Base-by-base conservation (phyloP, 2,329 filamentous ascomycete species). In the Ascomycota sp. region DNA sequence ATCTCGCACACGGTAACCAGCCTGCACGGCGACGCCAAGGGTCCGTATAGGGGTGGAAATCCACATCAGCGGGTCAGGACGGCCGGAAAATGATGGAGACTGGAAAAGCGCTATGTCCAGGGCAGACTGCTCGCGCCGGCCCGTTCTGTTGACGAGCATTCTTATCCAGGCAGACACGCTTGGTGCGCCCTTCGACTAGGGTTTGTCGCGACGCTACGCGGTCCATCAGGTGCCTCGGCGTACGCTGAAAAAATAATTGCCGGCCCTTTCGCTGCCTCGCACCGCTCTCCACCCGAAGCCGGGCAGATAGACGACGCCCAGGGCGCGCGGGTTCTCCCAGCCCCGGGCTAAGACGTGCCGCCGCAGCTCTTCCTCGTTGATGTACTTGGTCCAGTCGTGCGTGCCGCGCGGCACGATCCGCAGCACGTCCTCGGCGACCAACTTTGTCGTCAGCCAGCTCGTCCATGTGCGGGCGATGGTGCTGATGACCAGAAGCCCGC, bases 181-280 rank as follows among this genome's bases (percentile, higher is more conserved):
- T n/a, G n/a, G n/a, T n/a, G n/a, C n/a, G n/a, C n/a, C n/a, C n/a
- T n/a, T n/a, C n/a, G n/a, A n/a, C n/a, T n/a, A n/a, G n/a, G n/a
- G n/a, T n/a, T n/a, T n/a, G n/a, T n/a, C n/a, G n/a, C n/a, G n/a
- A n/a, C n/a, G n/a, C n/a, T n/a, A n/a, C n/a, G n/a, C n/a, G n/a
- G n/a, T n/a, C n/a, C n/a, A n/a, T n/a, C n/a, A n/a, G n/a, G n/a
- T n/a, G n/a, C n/a, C n/a, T n/a, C n/a, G 57, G 55, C 74, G 69
- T 30, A 92, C 73, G 7, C 70, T 89, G 52, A 93, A 92, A 54
- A 98, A 95, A 57, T 95, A 98, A 53, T 98, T 98, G 8, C 86
- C 86, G 47, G 81, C 71, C 47, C 70, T 72, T 58, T 95, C 86
- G 45, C 82, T 78, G 3, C 81, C 79, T 21, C 57, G 53, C 5